Percentiles rank a stretch among this genome's conserved stretches.
phyloP scores from a whole-genome alignment of 306 rosid species.

The Trifolium subterraneum region DNA sequence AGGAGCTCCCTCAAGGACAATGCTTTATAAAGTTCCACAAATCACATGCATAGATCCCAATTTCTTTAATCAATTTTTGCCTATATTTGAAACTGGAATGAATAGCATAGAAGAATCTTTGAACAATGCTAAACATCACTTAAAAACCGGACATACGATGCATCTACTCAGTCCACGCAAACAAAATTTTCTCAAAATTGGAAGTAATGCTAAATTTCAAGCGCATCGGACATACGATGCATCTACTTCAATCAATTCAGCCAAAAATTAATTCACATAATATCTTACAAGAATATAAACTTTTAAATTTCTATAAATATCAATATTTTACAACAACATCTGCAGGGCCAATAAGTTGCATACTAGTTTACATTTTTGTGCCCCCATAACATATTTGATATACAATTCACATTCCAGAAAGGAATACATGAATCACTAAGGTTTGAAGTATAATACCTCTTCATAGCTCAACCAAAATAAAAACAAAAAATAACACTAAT shows the following conservation, averaged over 20 bases:
- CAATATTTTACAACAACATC: constrained; percentile 19
- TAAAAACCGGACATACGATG: too few relatives aligned
- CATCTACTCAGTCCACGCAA: too few relatives aligned
- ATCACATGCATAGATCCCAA: too few relatives aligned
- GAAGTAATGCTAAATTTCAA: too few relatives aligned
- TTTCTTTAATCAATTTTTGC: too few relatives aligned
- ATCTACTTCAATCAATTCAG: constrained; percentile 7
- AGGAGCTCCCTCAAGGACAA: too few relatives aligned
- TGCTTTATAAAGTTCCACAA: too few relatives aligned
- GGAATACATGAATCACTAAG: constrained; percentile 28
- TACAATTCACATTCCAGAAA: constrained; percentile 20
- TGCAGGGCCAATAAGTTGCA: constrained; percentile 6
- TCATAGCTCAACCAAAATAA: constrained; percentile 38
- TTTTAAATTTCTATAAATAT: constrained; percentile 34
- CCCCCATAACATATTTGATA: constrained; percentile 20
- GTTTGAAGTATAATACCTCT: constrained; percentile 8
- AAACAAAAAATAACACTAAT: neutral
- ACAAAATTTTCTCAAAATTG: too few relatives aligned
- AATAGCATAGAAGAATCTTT: too few relatives aligned
- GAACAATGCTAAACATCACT: too few relatives aligned
- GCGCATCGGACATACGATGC: too few relatives aligned
- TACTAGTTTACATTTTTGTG: constrained; percentile 5
- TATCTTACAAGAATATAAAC: constrained; percentile 15
- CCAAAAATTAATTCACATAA: neutral
- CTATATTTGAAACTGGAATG: too few relatives aligned